phyloP scores from a whole-genome alignment of 345 rosid genomes.

The Chamaenerion angustifolium region DNA sequence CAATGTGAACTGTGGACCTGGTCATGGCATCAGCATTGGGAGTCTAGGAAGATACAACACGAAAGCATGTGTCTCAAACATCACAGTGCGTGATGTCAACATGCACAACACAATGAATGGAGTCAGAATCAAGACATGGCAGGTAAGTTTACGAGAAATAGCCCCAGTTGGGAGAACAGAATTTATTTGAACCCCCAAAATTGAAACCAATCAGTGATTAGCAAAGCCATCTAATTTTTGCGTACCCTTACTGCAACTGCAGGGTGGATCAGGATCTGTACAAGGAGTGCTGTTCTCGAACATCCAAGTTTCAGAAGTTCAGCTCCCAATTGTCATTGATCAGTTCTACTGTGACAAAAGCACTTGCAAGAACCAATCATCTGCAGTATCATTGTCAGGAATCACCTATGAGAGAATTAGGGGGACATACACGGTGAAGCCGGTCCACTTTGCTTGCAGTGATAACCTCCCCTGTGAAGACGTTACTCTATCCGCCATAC shows the following conservation, averaged over 20 bases:
- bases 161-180: too few species aligned
- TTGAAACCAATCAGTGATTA: conserved; percentile 4
- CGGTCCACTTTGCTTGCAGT: conserved; percentile 89
- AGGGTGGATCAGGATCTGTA: conserved; percentile 93
- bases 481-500: conserved; percentile 48
- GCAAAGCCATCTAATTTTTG: neutral
- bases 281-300: conserved; percentile 82
- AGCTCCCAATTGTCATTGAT: conserved; percentile 79
- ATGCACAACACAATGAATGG: conserved; percentile 86
- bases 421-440: conserved; percentile 87
- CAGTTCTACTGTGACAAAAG: conserved; percentile 83
- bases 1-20: conserved; percentile 88
- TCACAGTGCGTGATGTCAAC: conserved; percentile 63
- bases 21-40: conserved; percentile 96
- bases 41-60: conserved; percentile 69
- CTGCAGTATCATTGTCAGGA: conserved; percentile 80
- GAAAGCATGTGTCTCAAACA: conserved; percentile 90
- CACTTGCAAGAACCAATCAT: conserved; percentile 58
- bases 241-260: conserved; percentile 12
- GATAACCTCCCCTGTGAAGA: conserved; percentile 76
- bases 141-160: conserved; percentile 31
- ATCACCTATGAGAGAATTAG: conserved; percentile 64
- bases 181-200: neutral
- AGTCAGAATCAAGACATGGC: conserved; percentile 96
- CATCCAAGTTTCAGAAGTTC: conserved; percentile 80